Evolutionary conservation across 805 yeast genomes (phyloP).

Genomic region (Saccharomyces paradoxus): DNA sequence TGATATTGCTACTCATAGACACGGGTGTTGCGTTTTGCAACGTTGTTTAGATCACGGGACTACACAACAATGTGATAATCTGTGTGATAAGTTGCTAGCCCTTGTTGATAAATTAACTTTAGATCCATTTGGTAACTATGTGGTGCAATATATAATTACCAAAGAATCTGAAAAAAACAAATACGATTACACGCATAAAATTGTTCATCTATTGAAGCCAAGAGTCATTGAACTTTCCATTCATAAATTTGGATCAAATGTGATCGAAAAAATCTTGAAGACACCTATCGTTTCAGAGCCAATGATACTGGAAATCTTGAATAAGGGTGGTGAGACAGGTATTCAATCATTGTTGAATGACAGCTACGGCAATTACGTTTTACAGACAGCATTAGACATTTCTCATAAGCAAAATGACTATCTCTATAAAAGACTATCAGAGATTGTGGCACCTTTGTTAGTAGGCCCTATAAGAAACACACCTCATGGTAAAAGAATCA

Average conservation of each 20-base stretch:
- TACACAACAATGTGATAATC: constrained; percentile 53
- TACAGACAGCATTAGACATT: constrained; percentile 81
- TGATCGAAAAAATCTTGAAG: constrained; percentile 78
- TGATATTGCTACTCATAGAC: constrained; percentile 87
- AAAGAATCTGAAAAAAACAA: constrained; percentile 32
- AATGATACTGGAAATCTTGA: constrained; percentile 44
- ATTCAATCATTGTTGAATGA: constrained; percentile 61
- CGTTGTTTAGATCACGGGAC: constrained; percentile 90
- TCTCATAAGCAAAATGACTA: constrained; percentile 26
- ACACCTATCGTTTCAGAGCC: constrained; percentile 37
- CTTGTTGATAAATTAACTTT: constrained; percentile 63
- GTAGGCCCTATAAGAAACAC: constrained; percentile 70
- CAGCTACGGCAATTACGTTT: constrained; percentile 88
- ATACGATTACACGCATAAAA: constrained; percentile 26
- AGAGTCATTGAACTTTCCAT: constrained; percentile 47
- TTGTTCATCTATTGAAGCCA: constrained; percentile 30
- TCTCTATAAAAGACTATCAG: constrained; percentile 49
- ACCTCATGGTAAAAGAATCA: constrained; percentile 92
- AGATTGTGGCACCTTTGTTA: constrained; percentile 61
- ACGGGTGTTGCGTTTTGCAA: constrained; percentile 95
- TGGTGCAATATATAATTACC: constrained; percentile 80
- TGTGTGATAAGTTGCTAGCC: constrained; percentile 60
- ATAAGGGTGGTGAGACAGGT: constrained; percentile 25
- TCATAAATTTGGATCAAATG: constrained; percentile 91
- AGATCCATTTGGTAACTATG: constrained; percentile 96